phyloP scores from a whole-genome alignment of 2,329 filamentous ascomycete species.

The Botrytis cinerea region DNA sequence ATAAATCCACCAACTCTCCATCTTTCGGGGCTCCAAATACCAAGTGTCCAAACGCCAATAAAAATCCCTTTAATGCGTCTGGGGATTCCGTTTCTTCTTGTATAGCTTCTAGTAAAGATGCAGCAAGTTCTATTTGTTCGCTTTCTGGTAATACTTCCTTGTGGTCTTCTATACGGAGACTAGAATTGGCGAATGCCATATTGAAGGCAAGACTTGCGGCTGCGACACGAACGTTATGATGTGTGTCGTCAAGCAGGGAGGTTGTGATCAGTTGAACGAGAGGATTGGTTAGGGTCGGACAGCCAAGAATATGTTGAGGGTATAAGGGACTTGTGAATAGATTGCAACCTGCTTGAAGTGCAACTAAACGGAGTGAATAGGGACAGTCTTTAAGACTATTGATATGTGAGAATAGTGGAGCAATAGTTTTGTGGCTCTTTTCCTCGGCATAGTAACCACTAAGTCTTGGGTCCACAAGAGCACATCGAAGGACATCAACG shows the following conservation, averaged over 20 bases:
- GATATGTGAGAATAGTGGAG: conserved; percentile 61
- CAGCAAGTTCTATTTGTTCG: conserved; percentile 78
- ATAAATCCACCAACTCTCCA: conserved; percentile 78
- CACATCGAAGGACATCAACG: conserved; percentile 80
- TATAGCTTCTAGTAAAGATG: conserved; percentile 76
- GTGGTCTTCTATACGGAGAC: conserved; percentile 58
- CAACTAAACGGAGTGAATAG: conserved; percentile 81
- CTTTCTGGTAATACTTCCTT: conserved; percentile 63
- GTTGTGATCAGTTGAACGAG: conserved; percentile 72
- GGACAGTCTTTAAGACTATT: conserved; percentile 61
- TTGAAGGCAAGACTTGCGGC: conserved; percentile 86
- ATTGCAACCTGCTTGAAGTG: conserved; percentile 82
- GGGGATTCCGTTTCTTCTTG: conserved; percentile 58
- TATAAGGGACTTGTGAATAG: conserved; percentile 77
- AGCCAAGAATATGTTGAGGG: conserved; percentile 60
- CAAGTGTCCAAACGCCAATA: conserved; percentile 75
- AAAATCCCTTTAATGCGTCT: conserved; percentile 75
- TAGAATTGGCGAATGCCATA: conserved; percentile 69
- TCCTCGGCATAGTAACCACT: conserved; percentile 85
- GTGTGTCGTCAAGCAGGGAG: conserved; percentile 75
- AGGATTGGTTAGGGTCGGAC: conserved; percentile 53
- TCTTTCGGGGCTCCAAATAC: conserved; percentile 69
- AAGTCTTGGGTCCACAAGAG: conserved; percentile 74
- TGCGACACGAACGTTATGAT: conserved; percentile 75
- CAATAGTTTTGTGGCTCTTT: conserved; percentile 61